Percentiles rank a stretch among this genome's conserved stretches.
These are phyloP conservation scores for Hymenoscyphus salicellus DNA, from an alignment of 2,329 filamentous ascomycete species.

Conservation along the genomic window DNA sequence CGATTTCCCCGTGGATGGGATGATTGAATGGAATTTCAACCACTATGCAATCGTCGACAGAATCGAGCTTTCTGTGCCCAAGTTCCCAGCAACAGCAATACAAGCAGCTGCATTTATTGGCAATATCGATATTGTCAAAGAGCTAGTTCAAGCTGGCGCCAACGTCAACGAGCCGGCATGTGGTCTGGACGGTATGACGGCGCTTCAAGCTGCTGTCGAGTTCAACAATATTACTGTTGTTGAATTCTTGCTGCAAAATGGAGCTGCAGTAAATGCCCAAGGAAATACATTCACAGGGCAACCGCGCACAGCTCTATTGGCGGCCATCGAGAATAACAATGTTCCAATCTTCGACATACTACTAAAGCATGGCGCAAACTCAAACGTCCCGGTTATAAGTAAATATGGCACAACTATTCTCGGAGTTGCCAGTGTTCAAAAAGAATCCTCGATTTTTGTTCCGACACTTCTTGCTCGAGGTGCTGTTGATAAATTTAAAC, in stretches of 20 bases:
- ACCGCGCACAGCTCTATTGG: neutral
- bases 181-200: neutral
- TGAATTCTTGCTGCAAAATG: neutral
- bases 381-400: neutral
- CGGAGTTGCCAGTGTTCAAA: neutral
- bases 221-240: neutral
- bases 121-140: too few species aligned
- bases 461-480: neutral
- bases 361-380: neutral
- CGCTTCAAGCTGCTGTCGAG: neutral
- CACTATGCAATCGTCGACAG: too few species aligned
- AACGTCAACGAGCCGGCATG: neutral
- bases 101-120: too few species aligned
- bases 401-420: neutral
- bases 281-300: neutral
- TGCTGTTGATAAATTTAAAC: neutral
- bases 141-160: neutral
- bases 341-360: neutral
- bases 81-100: too few species aligned
- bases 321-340: neutral
- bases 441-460: neutral
- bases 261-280: neutral
- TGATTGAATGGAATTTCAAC: too few species aligned
- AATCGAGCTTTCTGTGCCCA: too few species aligned
- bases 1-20: too few species aligned